A percentile compares a stretch with the other conserved stretches of the same genome.
Evolutionary conservation across 345 rosid genomes (phyloP).

Genomic region (Heritiera fomes): DNA sequence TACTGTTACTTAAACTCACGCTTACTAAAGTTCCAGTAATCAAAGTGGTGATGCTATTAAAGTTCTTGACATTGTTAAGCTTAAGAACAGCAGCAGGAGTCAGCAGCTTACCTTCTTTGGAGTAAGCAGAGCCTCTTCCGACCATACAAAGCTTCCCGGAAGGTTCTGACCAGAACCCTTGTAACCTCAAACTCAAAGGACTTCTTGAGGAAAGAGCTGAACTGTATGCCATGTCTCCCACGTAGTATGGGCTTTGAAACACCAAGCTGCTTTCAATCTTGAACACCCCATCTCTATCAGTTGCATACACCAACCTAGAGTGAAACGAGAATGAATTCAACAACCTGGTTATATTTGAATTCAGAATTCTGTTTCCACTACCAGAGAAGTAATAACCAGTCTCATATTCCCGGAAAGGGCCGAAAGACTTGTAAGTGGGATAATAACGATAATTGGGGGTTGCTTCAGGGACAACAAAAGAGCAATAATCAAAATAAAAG

Average conservation of each 20-base stretch:
- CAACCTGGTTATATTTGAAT: neutral
- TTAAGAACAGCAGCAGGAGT: slow-evolving; percentile 39
- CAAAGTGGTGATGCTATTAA: slow-evolving; percentile 36
- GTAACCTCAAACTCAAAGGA: slow-evolving; percentile 29
- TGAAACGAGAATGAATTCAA: slow-evolving; percentile 18
- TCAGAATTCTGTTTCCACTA: slow-evolving; percentile 12
- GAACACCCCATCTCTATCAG: slow-evolving; percentile 22
- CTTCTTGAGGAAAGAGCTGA: neutral
- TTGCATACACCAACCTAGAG: neutral
- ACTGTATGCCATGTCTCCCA: neutral
- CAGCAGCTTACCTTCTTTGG: slow-evolving; percentile 7
- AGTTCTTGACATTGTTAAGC: slow-evolving; percentile 35
- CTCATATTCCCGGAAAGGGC: neutral
- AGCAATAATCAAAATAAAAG: neutral
- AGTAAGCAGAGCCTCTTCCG: slow-evolving; percentile 30
- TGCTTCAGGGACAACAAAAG: slow-evolving; percentile 1
- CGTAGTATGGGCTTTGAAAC: neutral
- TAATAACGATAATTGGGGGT: neutral
- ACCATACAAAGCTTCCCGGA: slow-evolving; percentile 53
- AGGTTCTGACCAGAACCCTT: slow-evolving; percentile 52
- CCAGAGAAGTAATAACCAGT: neutral
- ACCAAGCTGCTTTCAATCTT: slow-evolving; percentile 25
- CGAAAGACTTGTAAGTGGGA: neutral
- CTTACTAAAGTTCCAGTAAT: slow-evolving; percentile 48
- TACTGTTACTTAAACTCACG: slow-evolving; percentile 20